Conservation (phyloP, 805 yeast genomes). For the Kluyveromyces aestuarii region DNA sequence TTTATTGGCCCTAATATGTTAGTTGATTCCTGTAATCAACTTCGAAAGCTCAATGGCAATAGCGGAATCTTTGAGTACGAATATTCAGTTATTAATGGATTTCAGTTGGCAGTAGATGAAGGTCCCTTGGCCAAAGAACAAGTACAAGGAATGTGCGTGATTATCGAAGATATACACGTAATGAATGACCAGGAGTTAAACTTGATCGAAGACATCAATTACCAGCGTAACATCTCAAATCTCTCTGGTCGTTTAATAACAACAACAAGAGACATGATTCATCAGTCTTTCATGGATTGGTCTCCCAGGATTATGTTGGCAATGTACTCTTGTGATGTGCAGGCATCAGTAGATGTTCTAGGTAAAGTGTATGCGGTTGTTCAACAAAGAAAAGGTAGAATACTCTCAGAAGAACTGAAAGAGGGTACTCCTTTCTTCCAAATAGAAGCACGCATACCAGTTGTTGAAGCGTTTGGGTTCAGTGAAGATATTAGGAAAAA, state of each 20-base stretch:
- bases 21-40: constrained; percentile 28
- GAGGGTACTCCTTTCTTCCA: constrained; percentile 97
- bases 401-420: constrained; percentile 88
- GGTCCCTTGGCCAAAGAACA: constrained; percentile 91
- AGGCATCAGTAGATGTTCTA: constrained; percentile 86
- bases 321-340: constrained; percentile 89
- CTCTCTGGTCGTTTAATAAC: constrained; percentile 67
- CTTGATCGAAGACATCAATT: constrained; percentile 13
- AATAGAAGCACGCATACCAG: constrained; percentile 78
- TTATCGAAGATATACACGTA: constrained; percentile 34
- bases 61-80: constrained; percentile 35
- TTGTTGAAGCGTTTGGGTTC: constrained; percentile 93
- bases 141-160: constrained; percentile 66
- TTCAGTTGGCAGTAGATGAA: constrained; percentile 67
- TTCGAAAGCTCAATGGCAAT: constrained; percentile 8
- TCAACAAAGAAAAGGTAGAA: constrained; percentile 77
- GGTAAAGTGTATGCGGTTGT: constrained; percentile 95
- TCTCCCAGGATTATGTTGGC: constrained; percentile 89
- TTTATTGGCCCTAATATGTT: constrained; percentile 68
- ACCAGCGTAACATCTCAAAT: constrained; percentile 32
- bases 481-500: constrained; percentile 88
- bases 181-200: constrained; percentile 24
- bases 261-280: constrained; percentile 62
- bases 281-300: constrained; percentile 63
- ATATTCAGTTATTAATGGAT: constrained; percentile 68